A percentile compares a stretch with the other conserved stretches of the same genome.
phyloP scores from a whole-genome alignment of 2,329 filamentous ascomycete genomes.

The Stenocarpella maydis region DNA sequence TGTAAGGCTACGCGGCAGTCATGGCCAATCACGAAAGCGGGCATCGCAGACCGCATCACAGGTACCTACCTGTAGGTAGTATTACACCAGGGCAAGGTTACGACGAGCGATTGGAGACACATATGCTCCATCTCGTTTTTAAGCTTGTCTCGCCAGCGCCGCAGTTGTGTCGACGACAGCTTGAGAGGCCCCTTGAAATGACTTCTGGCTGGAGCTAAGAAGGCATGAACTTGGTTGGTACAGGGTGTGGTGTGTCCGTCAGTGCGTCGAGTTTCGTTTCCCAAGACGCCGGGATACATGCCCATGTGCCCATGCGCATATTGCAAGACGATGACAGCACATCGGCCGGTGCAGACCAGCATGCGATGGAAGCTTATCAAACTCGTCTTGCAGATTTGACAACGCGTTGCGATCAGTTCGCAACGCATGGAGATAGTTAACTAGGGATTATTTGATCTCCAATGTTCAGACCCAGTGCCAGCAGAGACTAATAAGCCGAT shows the following conservation, averaged over 20 bases:
- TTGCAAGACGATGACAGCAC: not conserved
- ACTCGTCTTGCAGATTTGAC: not conserved
- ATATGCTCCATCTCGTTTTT: not conserved
- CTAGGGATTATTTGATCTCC: not conserved
- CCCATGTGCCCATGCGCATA: not conserved
- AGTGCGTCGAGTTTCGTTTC: constrained; percentile 1
- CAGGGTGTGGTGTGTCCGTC: constrained; percentile 4
- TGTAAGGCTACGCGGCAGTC: too few relatives aligned
- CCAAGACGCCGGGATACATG: not conserved
- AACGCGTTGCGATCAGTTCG: not conserved
- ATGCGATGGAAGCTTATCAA: not conserved
- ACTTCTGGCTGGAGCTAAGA: not conserved
- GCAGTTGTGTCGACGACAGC: not conserved
- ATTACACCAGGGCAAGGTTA: too few relatives aligned
- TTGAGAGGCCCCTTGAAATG: not conserved
- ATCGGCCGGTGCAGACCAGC: not conserved
- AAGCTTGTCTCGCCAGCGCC: not conserved
- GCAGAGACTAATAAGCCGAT: constrained; percentile 18
- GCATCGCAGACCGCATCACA: too few relatives aligned
- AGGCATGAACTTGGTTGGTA: not conserved
- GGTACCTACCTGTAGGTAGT: too few relatives aligned
- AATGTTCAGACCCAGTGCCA: constrained; percentile 1
- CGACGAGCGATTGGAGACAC: not conserved
- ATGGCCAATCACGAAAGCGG: too few relatives aligned
- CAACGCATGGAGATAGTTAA: not conserved